Evolutionary conservation across 2,329 filamentous ascomycete species (phyloP), one percentile per base, ranked within the genome.

Genomic region (Capronia coronata): DNA sequence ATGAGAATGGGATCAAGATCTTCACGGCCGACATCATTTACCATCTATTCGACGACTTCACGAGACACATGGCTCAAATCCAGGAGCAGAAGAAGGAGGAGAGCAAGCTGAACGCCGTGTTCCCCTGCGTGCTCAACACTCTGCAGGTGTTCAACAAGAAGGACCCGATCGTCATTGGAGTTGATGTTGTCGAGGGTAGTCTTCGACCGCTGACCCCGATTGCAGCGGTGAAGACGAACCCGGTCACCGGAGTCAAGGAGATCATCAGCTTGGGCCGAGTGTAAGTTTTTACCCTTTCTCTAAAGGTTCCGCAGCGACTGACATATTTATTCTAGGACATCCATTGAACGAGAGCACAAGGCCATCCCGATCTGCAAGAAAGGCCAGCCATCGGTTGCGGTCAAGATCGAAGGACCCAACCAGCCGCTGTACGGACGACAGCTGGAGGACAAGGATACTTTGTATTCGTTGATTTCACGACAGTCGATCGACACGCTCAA

Each of bases 1-100:
- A 96, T 14, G 89, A 97, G 49, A 83, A 94, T 55, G 89, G 89
- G 44, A 87, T 98, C 72, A 97, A 94, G 76, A 87, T 98, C 62
- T 98, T 98, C 75, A 94, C 88, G 2, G 93, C 94, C 2, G 91
- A 98, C 69, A 98, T 98, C 62, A 98, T 98, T 65, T 98, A 98
- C 71, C 93, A 98, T 69, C 75, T 98, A 50, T 98, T 98, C 68
- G 94, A 98, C 69, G 78, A 86, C 58, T 98, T 98, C 72, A 97
- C 87, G 37, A 87, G 87, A 68, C 91, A 98, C 70, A 95, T 96
- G 86, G 83, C 83, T 23, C 77, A 86, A 61, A 78, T 95, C 59
- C 76, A 84, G 23, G 89, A 91, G 71, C 84, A 90, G 76, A 90
- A 89, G 75, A 96, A 96, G 76, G 91, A 97, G 64, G 90, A 97